Base-by-base conservation (phyloP, 495 filamentous ascomycete species). In the Penicillium longicatenatum region DNA sequence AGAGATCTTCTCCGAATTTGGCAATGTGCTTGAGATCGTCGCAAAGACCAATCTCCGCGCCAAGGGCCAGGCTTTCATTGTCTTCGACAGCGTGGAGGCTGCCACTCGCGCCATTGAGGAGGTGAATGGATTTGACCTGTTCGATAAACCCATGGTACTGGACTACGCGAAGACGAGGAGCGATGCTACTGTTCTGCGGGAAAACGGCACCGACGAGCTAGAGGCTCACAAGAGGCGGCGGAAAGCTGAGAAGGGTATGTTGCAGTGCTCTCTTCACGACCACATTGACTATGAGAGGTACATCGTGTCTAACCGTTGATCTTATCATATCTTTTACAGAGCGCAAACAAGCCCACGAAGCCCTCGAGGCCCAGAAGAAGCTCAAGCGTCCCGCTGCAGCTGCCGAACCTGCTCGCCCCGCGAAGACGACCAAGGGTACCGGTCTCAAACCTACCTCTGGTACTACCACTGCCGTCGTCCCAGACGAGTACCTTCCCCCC, bases 1-100 rank as follows among this genome's bases (percentile, higher is more conserved):
- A 5, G 84, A 88, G 64, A 84, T 98, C 68, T 99, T 99, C 77
- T 84, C 84, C 45, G 91, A 97, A 67, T 97, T 92, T 73, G 94
- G 94, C 66, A 89, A 80, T 54, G 83, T 99, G 64, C 76, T 98
- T 64, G 94, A 99, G 57, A 85, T 99, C 56, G 84, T 98, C 53
- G 92, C 92, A 39, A 98, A 98, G 79, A 89, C 81, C 46, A 96
- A 93, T 69, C 78, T 98, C 33, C 92, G 90, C 67, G 89, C 91
- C 54, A 97, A 95, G 72, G 94, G 94, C 44, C 94, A 99, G 75
- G 94, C 94, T 6, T 99, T 99, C 71, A 77, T 99, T 54, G 93
- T 99, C 52, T 98, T 92, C 72, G 92, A 96, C 61, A 85, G 78
- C 50, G 76, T 85, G 24, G 86, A 92, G 43, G 81, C 88, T 0